Conservation (phyloP, 2,329 filamentous ascomycete species). For the Coccinonectria pachysandricola region DNA sequence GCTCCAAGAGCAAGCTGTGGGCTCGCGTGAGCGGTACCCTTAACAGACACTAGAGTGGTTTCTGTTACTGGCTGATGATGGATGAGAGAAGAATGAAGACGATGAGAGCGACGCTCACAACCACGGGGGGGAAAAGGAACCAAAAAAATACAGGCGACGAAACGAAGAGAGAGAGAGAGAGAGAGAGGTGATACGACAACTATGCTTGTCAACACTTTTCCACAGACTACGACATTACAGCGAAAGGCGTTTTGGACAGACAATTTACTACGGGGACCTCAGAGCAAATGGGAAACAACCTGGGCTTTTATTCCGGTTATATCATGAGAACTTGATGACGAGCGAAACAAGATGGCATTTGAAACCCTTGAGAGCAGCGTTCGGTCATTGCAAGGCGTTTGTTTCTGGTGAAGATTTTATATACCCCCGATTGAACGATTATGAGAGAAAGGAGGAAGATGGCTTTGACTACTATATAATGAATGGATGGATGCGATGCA, state of each 20-base stretch:
- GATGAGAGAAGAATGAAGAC: no score
- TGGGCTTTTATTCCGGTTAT: no score
- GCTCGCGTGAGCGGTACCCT: slow-evolving; percentile 24
- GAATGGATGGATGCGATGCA: no score
- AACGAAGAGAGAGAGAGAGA: neutral
- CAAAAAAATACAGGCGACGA: slow-evolving; percentile 2
- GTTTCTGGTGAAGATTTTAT: slow-evolving; percentile 36
- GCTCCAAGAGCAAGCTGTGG: slow-evolving; percentile 24
- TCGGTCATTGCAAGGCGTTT: slow-evolving; percentile 23
- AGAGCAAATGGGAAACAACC: slow-evolving; percentile 22
- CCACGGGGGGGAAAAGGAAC: no score
- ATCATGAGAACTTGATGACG: slow-evolving; percentile 3
- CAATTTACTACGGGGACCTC: slow-evolving; percentile 16
- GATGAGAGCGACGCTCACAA: no score
- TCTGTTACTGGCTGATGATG: no score
- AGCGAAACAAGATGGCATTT: slow-evolving; percentile 4
- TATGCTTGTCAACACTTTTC: slow-evolving; percentile 1
- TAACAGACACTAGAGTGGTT: slow-evolving; percentile 20
- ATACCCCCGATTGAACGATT: slow-evolving; percentile 26
- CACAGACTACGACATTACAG: slow-evolving; percentile 1
- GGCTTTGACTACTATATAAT: slow-evolving; percentile 2
- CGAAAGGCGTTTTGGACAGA: slow-evolving; percentile 19
- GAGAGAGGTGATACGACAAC: no score
- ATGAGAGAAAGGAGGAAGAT: slow-evolving; percentile 5
- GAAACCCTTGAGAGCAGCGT: slow-evolving; percentile 12